Evolutionary conservation across 2,329 filamentous ascomycete species (phyloP), one percentile per base, ranked within the genome.

Genomic region (Rhynchosporium agropyri): DNA sequence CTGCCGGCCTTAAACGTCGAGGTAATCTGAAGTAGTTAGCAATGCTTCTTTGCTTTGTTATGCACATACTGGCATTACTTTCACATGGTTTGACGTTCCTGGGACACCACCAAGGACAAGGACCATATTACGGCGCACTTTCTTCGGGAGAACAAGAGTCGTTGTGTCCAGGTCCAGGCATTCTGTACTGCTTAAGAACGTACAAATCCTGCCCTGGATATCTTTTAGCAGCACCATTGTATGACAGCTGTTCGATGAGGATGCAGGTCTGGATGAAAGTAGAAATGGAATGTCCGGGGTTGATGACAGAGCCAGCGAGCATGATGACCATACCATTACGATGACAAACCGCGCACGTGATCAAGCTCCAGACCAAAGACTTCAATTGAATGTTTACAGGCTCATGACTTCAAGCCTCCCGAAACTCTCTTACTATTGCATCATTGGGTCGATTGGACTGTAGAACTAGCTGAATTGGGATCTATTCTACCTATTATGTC

Each of bases 21-120:
- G 48, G 62, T 65, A 45, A 67, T 65, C 65, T 67, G 26, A 46
- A 59, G 31, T 43, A 45, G 40, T 63, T 63, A 54, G 15, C 13
- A 28, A 51, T 43, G 51, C 4, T 57, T 28, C 3, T 13, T 55
- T 55, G 20, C 20, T 45, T n/a, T 33, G 36, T 50, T 31, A 33
- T 31, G 31, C 36, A 62, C 63, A 50, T 33, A 62, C 61, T 38
- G 50, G 50, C 58, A 67, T 67, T 31, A 61, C 36, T 56, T 65
- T 65, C 29, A 65, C 62, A 61, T 64, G 36, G 54, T 64, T 42
- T 36, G 33, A 40, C 56, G 62, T 66, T 55, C 56, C 40, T 42
- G 56, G 56, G 29, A 61, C 60, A 58, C 51, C 26, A 55, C 40
- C 60, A 38, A 64, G 49, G 42, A 64, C 64, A 28, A 66, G 56